phyloP scores from a whole-genome alignment of 2,329 filamentous ascomycete species.

The Daldinia eschscholtzii region DNA sequence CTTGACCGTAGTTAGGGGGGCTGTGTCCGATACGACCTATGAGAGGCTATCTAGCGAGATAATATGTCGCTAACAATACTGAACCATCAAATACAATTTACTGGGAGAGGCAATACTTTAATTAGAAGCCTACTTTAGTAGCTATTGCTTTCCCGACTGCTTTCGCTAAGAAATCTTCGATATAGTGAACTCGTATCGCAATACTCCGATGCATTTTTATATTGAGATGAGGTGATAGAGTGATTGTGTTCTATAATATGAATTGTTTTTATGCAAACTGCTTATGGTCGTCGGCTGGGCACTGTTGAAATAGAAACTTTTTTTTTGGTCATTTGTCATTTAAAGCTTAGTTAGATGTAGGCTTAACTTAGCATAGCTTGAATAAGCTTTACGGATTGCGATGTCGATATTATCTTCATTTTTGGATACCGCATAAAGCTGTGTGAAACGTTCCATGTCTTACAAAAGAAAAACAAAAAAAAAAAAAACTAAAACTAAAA shows the following conservation, averaged over 20 bases:
- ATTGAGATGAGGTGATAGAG: not conserved
- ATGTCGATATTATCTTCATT: not conserved
- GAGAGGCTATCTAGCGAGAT: not conserved
- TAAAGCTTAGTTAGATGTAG: not conserved
- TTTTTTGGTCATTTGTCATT: not conserved
- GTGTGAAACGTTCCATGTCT: no score
- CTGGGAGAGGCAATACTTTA: not conserved
- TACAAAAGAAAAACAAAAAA: no score
- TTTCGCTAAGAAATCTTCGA: not conserved
- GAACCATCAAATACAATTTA: not conserved
- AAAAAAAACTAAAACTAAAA: not conserved
- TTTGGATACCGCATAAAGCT: not conserved
- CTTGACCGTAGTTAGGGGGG: not conserved
- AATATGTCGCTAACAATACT: not conserved
- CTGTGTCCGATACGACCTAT: not conserved
- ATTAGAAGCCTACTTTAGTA: not conserved
- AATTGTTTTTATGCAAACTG: not conserved
- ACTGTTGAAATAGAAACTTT: not conserved
- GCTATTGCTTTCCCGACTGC: not conserved
- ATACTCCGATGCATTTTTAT: not conserved
- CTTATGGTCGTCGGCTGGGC: not conserved
- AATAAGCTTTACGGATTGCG: not conserved
- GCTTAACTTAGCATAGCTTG: conserved; percentile 1
- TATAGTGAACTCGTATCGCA: not conserved
- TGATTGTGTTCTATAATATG: not conserved